Evolutionary conservation across 257 asterid genomes (phyloP), one percentile per base, ranked within the genome.

Genomic region (Solanum stenotomum): DNA sequence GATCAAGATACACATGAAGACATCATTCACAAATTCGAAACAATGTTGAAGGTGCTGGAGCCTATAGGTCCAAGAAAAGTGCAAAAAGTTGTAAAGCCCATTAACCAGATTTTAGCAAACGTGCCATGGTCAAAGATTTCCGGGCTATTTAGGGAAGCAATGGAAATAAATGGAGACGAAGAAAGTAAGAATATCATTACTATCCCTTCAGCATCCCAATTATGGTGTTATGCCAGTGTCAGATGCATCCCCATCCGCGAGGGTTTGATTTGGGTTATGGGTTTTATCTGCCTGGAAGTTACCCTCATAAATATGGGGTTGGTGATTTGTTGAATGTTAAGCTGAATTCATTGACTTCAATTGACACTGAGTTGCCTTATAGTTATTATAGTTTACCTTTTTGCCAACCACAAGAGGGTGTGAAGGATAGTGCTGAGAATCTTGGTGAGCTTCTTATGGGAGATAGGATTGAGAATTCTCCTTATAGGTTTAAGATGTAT

Each of bases 381-480:
- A 90, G 97, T 91, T 96, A 96, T 90, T 96, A 96, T 63, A 95
- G 98, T 85, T 90, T 96, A 87, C 98, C 99, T 27, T 95, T 94
- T 91, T 96, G 99, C 87, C 78, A 6, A 87, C 98, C 98, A 5
- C 77, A 38, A 74, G 99, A 94, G 72, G 98, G 99, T 15, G 92
- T 96, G 12, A 96, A 93, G 92, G 98, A 96, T 88, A 95, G 97
- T 86, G 98, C 96, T 1, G 99, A 96, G 75, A 96, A 96, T 90
- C 97, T 96, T 16, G 99, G 98, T 79, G 99, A 96, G 95, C 93
- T 96, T 59, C 98, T 96, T 16, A 95, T 96, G 99, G 99, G 99
- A 56, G 99, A 96, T 90, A 92, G 98, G 92, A 96, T 95, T 31
- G 99, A 96, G 94, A 95, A 93, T 86, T 96, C 99, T 18, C 99